Percentiles rank a stretch among this genome's conserved stretches.
phyloP scores from a whole-genome alignment of 768 basidiomycete species.

The Hericium erinaceus region DNA sequence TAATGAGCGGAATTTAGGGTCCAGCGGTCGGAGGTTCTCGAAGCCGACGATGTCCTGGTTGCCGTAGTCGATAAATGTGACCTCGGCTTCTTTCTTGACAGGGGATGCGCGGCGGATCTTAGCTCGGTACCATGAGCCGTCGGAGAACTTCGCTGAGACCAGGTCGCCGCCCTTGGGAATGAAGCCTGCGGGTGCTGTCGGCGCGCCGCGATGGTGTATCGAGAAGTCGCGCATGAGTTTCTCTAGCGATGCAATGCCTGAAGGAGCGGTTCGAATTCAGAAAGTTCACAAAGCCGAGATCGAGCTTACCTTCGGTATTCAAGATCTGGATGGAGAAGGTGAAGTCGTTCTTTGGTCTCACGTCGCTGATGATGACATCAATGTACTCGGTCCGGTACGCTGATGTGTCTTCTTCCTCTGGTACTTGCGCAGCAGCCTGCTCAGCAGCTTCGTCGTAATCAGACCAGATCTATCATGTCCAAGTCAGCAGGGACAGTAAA shows the following conservation, averaged over 20 bases:
- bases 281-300: neutral
- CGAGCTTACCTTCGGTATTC: conserved; percentile 72
- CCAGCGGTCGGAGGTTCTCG: conserved; percentile 79
- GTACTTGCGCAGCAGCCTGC: conserved; percentile 38
- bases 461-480: conserved; percentile 63
- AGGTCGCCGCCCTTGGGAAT: conserved; percentile 79
- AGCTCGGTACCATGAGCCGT: conserved; percentile 94
- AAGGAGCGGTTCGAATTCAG: neutral
- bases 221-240: conserved; percentile 94
- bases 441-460: conserved; percentile 72
- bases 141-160: conserved; percentile 90
- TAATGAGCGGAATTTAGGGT: conserved; percentile 80
- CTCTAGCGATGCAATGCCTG: conserved; percentile 87
- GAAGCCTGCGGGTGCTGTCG: conserved; percentile 51
- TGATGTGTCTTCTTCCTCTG: conserved; percentile 34
- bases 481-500: neutral
- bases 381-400: conserved; percentile 78
- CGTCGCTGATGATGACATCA: conserved; percentile 87
- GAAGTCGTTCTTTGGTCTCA: conserved; percentile 65
- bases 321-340: conserved; percentile 89
- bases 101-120: conserved; percentile 81
- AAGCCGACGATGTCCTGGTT: conserved; percentile 87
- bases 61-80: conserved; percentile 92
- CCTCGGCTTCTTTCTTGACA: conserved; percentile 87
- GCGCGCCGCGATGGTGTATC: conserved; percentile 64